phyloP scores from a whole-genome alignment of 2,329 filamentous ascomycete genomes.

The Penicillium fuscoglaucum region DNA sequence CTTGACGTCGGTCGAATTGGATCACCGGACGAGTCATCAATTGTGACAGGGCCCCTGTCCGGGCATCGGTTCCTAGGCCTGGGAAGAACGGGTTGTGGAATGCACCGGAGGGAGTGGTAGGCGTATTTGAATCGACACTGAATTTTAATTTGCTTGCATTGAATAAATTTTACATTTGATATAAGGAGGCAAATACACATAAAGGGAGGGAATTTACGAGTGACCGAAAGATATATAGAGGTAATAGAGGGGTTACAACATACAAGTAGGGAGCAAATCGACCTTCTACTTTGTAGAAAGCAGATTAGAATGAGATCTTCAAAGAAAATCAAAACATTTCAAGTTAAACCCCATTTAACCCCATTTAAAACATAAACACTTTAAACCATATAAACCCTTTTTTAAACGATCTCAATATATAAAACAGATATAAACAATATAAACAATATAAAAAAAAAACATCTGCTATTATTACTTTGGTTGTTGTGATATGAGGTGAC shows the following conservation, averaged over 20 bases:
- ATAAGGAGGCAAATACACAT: background rate
- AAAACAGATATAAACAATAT: background rate
- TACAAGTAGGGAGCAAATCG: background rate
- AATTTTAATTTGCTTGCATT: background rate
- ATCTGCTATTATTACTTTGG: constrained; percentile 9
- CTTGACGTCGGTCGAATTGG: constrained; percentile 21
- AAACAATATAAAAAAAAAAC: too few species aligned
- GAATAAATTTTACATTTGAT: constrained; percentile 2
- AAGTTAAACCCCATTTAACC: background rate
- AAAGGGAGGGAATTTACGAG: too few species aligned
- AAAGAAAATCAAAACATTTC: constrained; percentile 1
- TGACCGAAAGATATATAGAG: background rate
- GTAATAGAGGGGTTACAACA: background rate
- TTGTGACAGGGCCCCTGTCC: constrained; percentile 22
- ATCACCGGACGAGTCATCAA: constrained; percentile 18
- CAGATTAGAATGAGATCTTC: background rate
- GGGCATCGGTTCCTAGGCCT: constrained; percentile 23
- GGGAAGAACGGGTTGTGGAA: constrained; percentile 23
- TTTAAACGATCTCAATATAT: background rate
- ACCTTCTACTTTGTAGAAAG: background rate
- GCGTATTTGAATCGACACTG: constrained; percentile 13
- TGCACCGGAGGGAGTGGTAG: constrained; percentile 22
- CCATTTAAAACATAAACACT: too few species aligned
- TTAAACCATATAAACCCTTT: background rate
- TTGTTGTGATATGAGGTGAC: constrained; percentile 28